Base-by-base conservation (phyloP, 2,329 filamentous ascomycete genomes). In the Pyrenophora teres region DNA sequence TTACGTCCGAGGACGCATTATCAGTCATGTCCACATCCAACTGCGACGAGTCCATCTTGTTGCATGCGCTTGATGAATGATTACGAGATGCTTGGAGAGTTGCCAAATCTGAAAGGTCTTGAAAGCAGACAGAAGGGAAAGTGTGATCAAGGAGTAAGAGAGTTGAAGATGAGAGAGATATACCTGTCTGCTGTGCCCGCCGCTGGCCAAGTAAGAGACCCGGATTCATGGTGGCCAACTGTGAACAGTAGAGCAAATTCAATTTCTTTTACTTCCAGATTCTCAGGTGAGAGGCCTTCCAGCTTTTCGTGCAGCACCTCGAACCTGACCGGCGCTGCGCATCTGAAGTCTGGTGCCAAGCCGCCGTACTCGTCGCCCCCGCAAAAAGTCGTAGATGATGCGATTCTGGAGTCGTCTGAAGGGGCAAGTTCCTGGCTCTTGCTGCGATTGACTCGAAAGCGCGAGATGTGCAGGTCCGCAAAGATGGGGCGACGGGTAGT, bases 191-290 rank as follows among this genome's bases (percentile, higher is more conserved):
- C 41, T 59, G 61, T 35, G 54, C 53, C 59, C 64, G 50, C 33
- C 54, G 52, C 9, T 62, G 64, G 47, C 65, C 61, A 57, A 65
- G 60, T 64, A 67, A 63, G 47, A 67, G 50, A 47, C 60, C 60
- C 16, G 62, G 62, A 46, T 67, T 62, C 61, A 67, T 64, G 44
- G 18, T 56, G 54, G 46, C 54, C 39, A 54, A 6, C 9, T 38
- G 39, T 27, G 55, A 56, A 46, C 25, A 50, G 27, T 9, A 12
- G 33, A 3, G 8, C 40, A 30, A 41, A 13, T 31, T 46, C 43
- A 46, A 9, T 10, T 39, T 46, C 43, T 46, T 31, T 46, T 39
- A 46, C 43, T 36, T 39, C 19, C 16, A 12, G 25, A 15, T 21
- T 9, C 18, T 46, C 37, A 47, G 32, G 38, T 48, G 42, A 50